phyloP scores from a whole-genome alignment of 2,329 filamentous ascomycete genomes.

The Aspergillus brasiliensis region DNA sequence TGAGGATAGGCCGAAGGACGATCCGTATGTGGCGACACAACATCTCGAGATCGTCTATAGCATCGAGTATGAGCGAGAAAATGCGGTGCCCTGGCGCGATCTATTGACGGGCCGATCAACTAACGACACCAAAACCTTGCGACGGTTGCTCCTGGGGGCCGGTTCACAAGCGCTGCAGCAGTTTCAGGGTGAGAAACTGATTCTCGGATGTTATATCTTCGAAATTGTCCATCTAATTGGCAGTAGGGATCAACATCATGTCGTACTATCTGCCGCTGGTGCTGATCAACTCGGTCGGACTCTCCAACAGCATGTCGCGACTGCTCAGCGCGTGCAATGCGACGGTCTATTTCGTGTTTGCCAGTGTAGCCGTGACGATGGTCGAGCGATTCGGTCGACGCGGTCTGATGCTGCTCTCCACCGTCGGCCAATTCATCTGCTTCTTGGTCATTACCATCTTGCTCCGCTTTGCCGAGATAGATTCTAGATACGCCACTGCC shows the following conservation, averaged over 20 bases:
- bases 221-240: not conserved
- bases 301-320: conserved; percentile 54
- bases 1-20: conserved; percentile 46
- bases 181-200: conserved; percentile 39
- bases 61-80: conserved; percentile 52
- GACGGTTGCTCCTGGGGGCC: conserved; percentile 55
- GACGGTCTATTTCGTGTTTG: conserved; percentile 53
- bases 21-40: conserved; percentile 49
- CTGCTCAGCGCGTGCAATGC: conserved; percentile 59
- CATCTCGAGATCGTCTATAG: conserved; percentile 51
- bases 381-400: conserved; percentile 57
- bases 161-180: conserved; percentile 58
- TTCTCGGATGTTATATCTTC: not conserved
- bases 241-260: conserved; percentile 36
- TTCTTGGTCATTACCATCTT: conserved; percentile 56
- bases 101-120: conserved; percentile 51
- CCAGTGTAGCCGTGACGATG: conserved; percentile 50
- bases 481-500: conserved; percentile 27
- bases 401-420: conserved; percentile 59
- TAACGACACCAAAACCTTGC: conserved; percentile 49
- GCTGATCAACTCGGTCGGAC: conserved; percentile 59
- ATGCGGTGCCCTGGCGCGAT: conserved; percentile 54
- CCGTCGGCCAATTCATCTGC: conserved; percentile 53
- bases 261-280: conserved; percentile 60
- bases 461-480: conserved; percentile 41